A percentile compares a stretch with the other conserved stretches of the same genome.
These are phyloP conservation scores for Amanita subjunquillea DNA, from an alignment of 768 basidiomycete genomes.

Conservation along the genomic window DNA sequence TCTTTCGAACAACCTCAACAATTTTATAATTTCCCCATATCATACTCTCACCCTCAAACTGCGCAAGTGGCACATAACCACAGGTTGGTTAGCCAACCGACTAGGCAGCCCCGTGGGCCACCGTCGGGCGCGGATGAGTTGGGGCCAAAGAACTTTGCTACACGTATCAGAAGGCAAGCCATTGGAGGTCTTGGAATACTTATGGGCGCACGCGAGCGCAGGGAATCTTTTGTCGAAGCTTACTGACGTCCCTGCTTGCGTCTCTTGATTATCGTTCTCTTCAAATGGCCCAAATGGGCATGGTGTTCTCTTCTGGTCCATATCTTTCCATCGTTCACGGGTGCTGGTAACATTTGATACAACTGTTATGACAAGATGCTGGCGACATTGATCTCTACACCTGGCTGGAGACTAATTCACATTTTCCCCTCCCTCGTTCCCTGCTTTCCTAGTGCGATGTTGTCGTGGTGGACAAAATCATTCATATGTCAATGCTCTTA, in stretches of 20 bases:
- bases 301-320: neutral
- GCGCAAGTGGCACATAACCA: constrained; percentile 31
- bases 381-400: neutral
- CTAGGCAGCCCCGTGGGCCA: constrained; percentile 82
- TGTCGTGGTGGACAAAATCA: constrained; percentile 7
- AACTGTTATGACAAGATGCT: neutral
- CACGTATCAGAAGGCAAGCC: constrained; percentile 75
- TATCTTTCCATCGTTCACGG: neutral
- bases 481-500: constrained; percentile 1
- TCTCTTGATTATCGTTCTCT: neutral
- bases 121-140: constrained; percentile 82
- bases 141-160: constrained; percentile 82
- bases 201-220: constrained; percentile 72
- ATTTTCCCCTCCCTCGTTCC: constrained; percentile 1
- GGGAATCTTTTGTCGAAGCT: constrained; percentile 57
- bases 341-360: neutral
- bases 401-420: neutral
- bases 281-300: neutral
- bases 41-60: constrained; percentile 15
- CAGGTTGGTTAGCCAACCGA: constrained; percentile 61
- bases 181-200: constrained; percentile 73
- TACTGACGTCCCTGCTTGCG: constrained; percentile 29
- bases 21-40: neutral
- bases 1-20: constrained; percentile 28
- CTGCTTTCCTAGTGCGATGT: constrained; percentile 4